These are phyloP conservation scores for Juncus inflexus DNA, from an alignment of 176 grass and related monocot genomes.

Conservation along the genomic window DNA sequence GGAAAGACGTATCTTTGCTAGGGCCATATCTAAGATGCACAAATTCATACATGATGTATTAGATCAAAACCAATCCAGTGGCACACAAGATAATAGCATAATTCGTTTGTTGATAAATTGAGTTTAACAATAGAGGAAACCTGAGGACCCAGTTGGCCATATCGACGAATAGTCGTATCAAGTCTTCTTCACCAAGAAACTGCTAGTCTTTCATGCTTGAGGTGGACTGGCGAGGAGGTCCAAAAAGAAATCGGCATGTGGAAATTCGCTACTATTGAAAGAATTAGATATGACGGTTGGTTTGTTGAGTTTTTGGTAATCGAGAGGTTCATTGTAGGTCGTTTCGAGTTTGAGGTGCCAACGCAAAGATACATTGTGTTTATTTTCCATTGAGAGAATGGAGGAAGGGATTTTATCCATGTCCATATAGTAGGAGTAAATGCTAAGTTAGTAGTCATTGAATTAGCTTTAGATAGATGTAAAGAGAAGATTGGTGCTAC, in stretches of 20 bases:
- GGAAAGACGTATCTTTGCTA: conserved; percentile 42
- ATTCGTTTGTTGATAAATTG: too few relatives aligned
- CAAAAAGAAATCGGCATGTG: conserved; percentile 56
- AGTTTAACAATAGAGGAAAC: not conserved
- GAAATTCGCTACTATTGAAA: conserved; percentile 69
- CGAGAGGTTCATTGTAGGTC: conserved; percentile 53
- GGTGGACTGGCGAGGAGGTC: conserved; percentile 65
- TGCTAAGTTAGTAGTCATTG: conserved; percentile 45
- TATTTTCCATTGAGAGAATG: conserved; percentile 70
- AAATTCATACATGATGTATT: not conserved
- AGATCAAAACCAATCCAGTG: too few relatives aligned
- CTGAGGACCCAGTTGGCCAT: conserved; percentile 55
- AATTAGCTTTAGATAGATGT: conserved; percentile 9
- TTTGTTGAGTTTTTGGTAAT: conserved; percentile 35
- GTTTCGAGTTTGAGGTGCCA: conserved; percentile 40
- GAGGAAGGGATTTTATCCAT: conserved; percentile 72
- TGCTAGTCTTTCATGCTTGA: conserved; percentile 45
- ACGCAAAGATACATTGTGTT: conserved; percentile 60
- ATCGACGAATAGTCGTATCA: conserved; percentile 46
- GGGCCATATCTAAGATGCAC: conserved; percentile 34
- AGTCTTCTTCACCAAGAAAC: conserved; percentile 46
- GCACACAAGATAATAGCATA: too few relatives aligned
- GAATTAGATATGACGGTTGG: conserved; percentile 46
- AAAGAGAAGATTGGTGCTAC: not conserved
- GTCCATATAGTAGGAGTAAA: conserved; percentile 52